Evolutionary conservation across 306 rosid genomes (phyloP), one percentile per base, ranked within the genome.

Genomic region (Myrica gale): DNA sequence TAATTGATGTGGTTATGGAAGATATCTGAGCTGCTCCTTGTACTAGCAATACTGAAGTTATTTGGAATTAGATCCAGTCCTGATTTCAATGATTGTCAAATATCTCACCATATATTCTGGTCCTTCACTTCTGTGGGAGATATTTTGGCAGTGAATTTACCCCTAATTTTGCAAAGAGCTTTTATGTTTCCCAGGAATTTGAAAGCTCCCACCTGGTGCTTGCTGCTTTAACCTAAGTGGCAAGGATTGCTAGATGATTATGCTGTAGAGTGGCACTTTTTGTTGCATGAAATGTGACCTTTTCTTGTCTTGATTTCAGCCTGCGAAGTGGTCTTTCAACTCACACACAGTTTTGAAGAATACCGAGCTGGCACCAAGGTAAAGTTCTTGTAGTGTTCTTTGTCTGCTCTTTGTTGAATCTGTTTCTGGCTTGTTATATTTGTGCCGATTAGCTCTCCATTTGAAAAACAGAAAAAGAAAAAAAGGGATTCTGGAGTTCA

Each of bases 361-460:
- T 85, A 86, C 85, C 5, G 98, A 95, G 82, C 97, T 84, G 74
- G 98, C 97, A 71, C 96, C 96, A 48, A 92, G 98, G 97, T 92
- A 83, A 66, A 76, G 51, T 67, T 56, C 71, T 76, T 62, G 77
- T 60, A 48, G 42, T 57, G 54, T 52, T 55, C 56, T 43, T 16
- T 42, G 74, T 55, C 68, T 74, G 5, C 19, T 13, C n/a, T 0
- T 78, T 76, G 55, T 55, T 23, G 41, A 42, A 43, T 41, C 69
- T 19, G 46, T 15, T 21, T 21, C 63, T 56, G 62, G 68, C 68
- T 11, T 56, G 48, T 16, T 53, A 62, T 70, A 51, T 1, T 32
- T 72, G 43, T 16, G 51, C 42, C 51, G 41, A 47, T 71, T 52
- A 50, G 39, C 44, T 32, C 61, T 50, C 21, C 17, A n/a, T 32